Evolutionary conservation across 2,329 filamentous ascomycete genomes (phyloP), one percentile per base, ranked within the genome.

Genomic region (Neonectria faginata): DNA sequence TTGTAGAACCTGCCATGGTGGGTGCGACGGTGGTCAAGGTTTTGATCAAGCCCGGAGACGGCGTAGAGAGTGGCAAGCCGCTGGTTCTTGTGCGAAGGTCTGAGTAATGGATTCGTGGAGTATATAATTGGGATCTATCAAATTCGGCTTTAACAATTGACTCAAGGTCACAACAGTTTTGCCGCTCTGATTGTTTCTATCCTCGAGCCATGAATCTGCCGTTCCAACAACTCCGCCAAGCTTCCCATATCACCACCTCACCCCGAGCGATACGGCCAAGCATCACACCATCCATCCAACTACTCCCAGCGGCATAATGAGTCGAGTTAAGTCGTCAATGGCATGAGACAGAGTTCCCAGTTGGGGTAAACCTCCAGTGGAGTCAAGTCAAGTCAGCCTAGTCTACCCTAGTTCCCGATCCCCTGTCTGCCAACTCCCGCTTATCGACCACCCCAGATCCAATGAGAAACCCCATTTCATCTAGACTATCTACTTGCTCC

Each of bases 11-110:
- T 3, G 31, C 16, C 20, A 47, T 60, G 27, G 62, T 36, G 12
- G 57, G 62, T 2, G 45, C 57, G 14, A 64, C 51, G 1, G 39
- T 64, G 3, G 45, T 57, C 44, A 64, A 64, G 39, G 52, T 60
- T 2, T n/a, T 64, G 57, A 55, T 60, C 10, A 60, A 60, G 39
- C 62, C 62, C 0, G 62, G 62, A 18, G 62, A 64, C 18, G 57
- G 62, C 7, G 62, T 64, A 33, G 62, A 64, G 31, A 60, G 57
- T 18, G 62, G 62, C 27, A 64, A 64, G 47, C 62, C 62, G 14
- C 36, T 64, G 25, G 20, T 64, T 20, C 29, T 64, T 14, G 57
- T 64, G 22, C 33, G 33, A n/a, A 58, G 29, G 48, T 39, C 29
- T 9, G 42, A 44, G 48, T 55, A 55, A 20, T 18, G 12, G 20